Conservation (phyloP, 129 eudicot species). For the Flaveria robusta region DNA sequence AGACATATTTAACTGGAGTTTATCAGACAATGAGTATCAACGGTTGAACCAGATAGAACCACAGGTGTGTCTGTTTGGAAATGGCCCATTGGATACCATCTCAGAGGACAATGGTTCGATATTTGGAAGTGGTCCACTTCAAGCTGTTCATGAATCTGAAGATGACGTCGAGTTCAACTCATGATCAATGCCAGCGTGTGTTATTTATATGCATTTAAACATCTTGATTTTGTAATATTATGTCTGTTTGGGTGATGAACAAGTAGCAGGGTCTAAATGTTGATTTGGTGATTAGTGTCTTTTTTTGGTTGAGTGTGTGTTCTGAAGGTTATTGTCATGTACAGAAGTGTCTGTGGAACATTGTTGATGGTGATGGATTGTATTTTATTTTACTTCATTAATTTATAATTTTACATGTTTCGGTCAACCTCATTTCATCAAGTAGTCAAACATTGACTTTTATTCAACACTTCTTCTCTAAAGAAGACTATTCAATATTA, state of each 20-base stretch:
- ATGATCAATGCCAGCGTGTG: conserved; percentile 4
- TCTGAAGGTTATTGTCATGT: conserved; percentile 24
- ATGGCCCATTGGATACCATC: conserved; percentile 45
- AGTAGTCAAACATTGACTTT: neutral
- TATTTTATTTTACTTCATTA: neutral
- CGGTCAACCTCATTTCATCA: neutral
- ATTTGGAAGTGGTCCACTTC: conserved; percentile 59
- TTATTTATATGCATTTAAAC: conserved; percentile 21
- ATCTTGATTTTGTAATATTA: conserved; percentile 29
- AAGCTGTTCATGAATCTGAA: conserved; percentile 58
- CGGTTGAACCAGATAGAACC: conserved; percentile 59
- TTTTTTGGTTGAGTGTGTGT: conserved; percentile 28
- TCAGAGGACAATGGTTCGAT: conserved; percentile 45
- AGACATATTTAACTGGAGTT: conserved; percentile 51
- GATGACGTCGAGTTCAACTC: conserved; percentile 50
- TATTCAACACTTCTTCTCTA: neutral
- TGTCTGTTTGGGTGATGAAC: conserved; percentile 22
- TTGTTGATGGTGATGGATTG: conserved; percentile 25
- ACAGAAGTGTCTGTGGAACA: conserved; percentile 25
- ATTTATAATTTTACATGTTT: neutral
- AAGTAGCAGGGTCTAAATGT: conserved; percentile 22
- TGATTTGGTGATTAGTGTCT: conserved; percentile 25
- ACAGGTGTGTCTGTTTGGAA: conserved; percentile 58
- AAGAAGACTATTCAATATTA: no score
- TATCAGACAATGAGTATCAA: conserved; percentile 44